A percentile compares a stretch with the other conserved stretches of the same genome.
Evolutionary conservation across 768 basidiomycete species (phyloP).

Genomic region (Naganishia onofrii): DNA sequence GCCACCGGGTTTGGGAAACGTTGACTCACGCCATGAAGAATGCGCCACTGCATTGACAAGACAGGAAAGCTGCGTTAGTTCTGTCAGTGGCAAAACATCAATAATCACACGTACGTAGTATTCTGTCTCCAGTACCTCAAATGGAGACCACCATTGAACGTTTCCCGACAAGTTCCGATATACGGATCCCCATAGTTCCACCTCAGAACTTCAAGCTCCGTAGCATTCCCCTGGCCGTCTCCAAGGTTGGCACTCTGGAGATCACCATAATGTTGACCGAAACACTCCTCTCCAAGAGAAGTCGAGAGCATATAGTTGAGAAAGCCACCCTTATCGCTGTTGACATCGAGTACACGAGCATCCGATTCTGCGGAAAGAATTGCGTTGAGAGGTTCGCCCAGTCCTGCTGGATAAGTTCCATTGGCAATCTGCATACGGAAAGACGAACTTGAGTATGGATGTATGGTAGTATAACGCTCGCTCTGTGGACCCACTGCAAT

Average conservation of each 20-base stretch:
- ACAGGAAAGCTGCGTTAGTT: neutral
- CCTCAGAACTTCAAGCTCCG: constrained; percentile 78
- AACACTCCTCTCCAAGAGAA: constrained; percentile 68
- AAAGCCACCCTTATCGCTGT: constrained; percentile 66
- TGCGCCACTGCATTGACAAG: constrained; percentile 33
- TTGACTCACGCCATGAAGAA: constrained; percentile 44
- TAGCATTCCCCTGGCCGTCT: constrained; percentile 70
- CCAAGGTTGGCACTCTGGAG: constrained; percentile 74
- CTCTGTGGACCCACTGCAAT: neutral
- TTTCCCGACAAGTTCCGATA: constrained; percentile 82
- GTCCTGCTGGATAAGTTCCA: constrained; percentile 40
- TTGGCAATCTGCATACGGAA: constrained; percentile 5
- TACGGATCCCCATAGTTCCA: constrained; percentile 77
- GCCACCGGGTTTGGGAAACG: no score
- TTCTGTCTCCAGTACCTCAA: constrained; percentile 85
- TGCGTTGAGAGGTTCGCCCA: constrained; percentile 81
- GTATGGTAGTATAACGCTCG: neutral
- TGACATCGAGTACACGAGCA: constrained; percentile 61
- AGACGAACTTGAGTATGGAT: neutral
- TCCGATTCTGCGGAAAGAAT: constrained; percentile 78
- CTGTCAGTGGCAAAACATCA: neutral
- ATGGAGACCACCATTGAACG: constrained; percentile 80
- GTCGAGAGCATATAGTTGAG: constrained; percentile 74
- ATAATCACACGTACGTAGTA: constrained; percentile 48
- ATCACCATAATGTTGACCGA: constrained; percentile 73